Conservation (phyloP, 495 filamentous ascomycete genomes). For the Schizothecium vesticola region DNA sequence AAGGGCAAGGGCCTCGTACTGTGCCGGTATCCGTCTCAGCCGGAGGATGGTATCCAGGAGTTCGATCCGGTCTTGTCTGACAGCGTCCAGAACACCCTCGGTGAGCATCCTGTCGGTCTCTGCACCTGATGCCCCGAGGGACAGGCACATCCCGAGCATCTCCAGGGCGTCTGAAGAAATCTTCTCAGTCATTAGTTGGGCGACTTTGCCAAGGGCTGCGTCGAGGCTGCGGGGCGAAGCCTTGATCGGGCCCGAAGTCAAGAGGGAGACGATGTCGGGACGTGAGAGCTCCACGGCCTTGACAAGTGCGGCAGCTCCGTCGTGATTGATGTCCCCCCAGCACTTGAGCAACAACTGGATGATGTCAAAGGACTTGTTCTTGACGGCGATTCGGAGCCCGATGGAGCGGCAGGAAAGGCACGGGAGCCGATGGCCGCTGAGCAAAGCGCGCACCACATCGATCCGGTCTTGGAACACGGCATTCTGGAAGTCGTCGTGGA, state of each 20-base stretch:
- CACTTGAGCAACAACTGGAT: conserved; percentile 18
- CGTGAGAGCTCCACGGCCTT: conserved; percentile 22
- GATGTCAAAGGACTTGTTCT: conserved; percentile 22
- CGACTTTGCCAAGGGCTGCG: conserved; percentile 17
- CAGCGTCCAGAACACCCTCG: conserved; percentile 21
- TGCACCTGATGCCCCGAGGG: conserved; percentile 22
- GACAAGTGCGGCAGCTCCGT: conserved; percentile 19
- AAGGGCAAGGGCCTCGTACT: conserved; percentile 23
- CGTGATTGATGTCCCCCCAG: conserved; percentile 30
- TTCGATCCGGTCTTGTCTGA: conserved; percentile 8
- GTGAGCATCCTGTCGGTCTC: conserved; percentile 21
- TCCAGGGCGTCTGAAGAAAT: conserved; percentile 8
- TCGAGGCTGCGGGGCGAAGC: conserved; percentile 26
- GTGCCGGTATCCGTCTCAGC: conserved; percentile 4
- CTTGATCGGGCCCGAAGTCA: conserved; percentile 23
- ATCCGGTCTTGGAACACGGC: conserved; percentile 20
- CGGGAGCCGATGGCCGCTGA: conserved; percentile 26
- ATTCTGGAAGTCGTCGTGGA: conserved; percentile 30
- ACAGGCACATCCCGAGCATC: conserved; percentile 25
- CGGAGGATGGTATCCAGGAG: conserved; percentile 22
- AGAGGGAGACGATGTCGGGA: conserved; percentile 20
- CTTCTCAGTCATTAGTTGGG: conserved; percentile 5
- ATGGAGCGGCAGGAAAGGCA: conserved; percentile 28
- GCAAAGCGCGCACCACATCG: conserved; percentile 16
- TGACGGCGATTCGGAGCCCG: conserved; percentile 26